Evolutionary conservation across 331 rosid species (phyloP), one percentile per base, ranked within the genome.

Genomic region (Malus hybrid): DNA sequence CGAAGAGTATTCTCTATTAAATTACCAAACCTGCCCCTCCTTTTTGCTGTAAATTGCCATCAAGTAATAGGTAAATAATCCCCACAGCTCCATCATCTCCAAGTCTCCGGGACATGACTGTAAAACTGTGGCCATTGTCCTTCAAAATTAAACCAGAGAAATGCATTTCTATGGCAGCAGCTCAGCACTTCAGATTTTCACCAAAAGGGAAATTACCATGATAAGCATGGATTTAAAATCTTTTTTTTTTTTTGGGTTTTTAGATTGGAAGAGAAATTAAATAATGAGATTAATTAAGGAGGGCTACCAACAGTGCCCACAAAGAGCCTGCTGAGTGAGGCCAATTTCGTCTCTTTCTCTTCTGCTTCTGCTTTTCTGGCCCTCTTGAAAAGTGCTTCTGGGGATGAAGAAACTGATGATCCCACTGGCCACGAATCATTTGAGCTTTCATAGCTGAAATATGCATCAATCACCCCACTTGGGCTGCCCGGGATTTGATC

Each of bases 361-460:
- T 83, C 85, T 73, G 79, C 46, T 14, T 48, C 54, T 14, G 54
- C 19, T 13, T 48, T 48, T 85, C 83, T 90, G 82, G 65, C 81
- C 85, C 85, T 94, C 90, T 94, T 94, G 76, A 87, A 86, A 50
- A 80, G 79, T 67, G 84, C 85, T 68, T 78, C 81, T 27, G 85
- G 69, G 1, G 90, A 73, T 16, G 88, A 84, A 72, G 70, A 84
- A 46, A 67, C 39, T 3, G 67, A 28, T 24, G 93, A 83, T 78
- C 78, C 93, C 66, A 83, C 82, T 24, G 71, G 55, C 97, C 99
- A 90, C 19, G 90, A 92, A 82, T 90, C 91, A 64, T 87, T 86
- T 60, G 99, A 92, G 83, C 87, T 88, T 31, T 64, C 68, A 50
- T 80, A 83, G 80, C 87, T 78, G 79, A 88, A 86, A 50, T 76